A percentile compares a stretch with the other conserved stretches of the same genome.
Evolutionary conservation across 768 basidiomycete species (phyloP).

Genomic region (Leccinum obscurum): DNA sequence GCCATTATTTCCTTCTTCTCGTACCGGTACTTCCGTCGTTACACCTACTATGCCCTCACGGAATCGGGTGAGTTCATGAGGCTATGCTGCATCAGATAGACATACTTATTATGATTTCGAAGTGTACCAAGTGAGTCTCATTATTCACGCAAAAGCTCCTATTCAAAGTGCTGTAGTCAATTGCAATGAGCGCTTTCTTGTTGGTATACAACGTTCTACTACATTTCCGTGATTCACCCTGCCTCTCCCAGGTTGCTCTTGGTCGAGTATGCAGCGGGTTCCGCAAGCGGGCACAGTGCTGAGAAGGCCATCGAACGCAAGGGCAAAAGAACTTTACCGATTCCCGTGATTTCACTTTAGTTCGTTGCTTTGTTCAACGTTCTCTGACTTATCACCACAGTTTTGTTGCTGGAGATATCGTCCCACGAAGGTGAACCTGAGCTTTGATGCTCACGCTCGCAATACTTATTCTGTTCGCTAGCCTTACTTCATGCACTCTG

Average conservation of each 20-base stretch:
- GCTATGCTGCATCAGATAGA: constrained; percentile 20
- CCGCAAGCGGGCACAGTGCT: constrained; percentile 61
- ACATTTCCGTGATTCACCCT: not conserved
- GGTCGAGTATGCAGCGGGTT: constrained; percentile 81
- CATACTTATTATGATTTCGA: constrained; percentile 18
- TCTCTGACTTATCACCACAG: constrained; percentile 36
- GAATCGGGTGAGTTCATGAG: constrained; percentile 43
- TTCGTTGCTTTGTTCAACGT: not conserved
- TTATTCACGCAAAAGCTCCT: constrained; percentile 5
- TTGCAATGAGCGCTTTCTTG: constrained; percentile 88
- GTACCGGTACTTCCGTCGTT: constrained; percentile 79
- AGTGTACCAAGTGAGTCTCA: constrained; percentile 65
- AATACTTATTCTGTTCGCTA: constrained; percentile 28
- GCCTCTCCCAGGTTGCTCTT: constrained; percentile 58
- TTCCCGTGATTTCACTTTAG: constrained; percentile 50
- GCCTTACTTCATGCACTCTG: constrained; percentile 87
- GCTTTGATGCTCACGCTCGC: not conserved
- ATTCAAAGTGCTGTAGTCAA: constrained; percentile 48
- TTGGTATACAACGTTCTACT: constrained; percentile 35
- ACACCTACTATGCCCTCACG: constrained; percentile 60
- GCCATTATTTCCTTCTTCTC: constrained; percentile 83
- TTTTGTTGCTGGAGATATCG: constrained; percentile 82
- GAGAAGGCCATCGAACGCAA: constrained; percentile 73
- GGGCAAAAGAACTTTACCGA: constrained; percentile 69
- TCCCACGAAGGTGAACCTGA: constrained; percentile 63